These are phyloP conservation scores for Trichoderma sp. DNA, from an alignment of 2,329 filamentous ascomycete genomes.

Conservation along the genomic window DNA sequence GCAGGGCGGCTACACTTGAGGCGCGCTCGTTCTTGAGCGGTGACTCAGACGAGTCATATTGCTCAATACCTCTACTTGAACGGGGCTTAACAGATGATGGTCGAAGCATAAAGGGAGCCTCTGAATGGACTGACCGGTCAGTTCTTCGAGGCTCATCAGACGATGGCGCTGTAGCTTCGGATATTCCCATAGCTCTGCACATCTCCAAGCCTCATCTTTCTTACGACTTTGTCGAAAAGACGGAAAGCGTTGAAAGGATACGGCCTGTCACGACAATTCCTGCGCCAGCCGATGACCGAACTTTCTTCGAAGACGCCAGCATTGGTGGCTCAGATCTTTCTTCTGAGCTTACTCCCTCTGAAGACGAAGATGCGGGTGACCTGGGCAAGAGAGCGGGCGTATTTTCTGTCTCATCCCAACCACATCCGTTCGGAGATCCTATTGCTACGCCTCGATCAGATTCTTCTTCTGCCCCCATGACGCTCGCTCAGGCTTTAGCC, in stretches of 20 bases:
- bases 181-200: conserved; percentile 32
- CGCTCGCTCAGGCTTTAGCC: conserved; percentile 51
- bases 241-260: conserved; percentile 55
- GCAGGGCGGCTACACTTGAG: conserved; percentile 37
- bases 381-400: conserved; percentile 41
- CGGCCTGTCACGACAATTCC: conserved; percentile 43
- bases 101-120: conserved; percentile 45
- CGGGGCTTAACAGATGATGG: conserved; percentile 62
- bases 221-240: conserved; percentile 59
- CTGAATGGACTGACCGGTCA: conserved; percentile 60
- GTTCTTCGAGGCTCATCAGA: conserved; percentile 56
- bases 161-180: conserved; percentile 30
- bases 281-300: conserved; percentile 42
- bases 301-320: conserved; percentile 57
- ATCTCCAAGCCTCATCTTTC: conserved; percentile 46
- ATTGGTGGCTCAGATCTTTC: conserved; percentile 62
- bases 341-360: conserved; percentile 63
- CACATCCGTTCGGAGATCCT: conserved; percentile 39
- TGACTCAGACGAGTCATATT: conserved; percentile 74
- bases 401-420: conserved; percentile 35
- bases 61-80: conserved; percentile 76
- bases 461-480: conserved; percentile 53
- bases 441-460: conserved; percentile 36
- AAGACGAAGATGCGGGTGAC: conserved; percentile 49
- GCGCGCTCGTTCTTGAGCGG: conserved; percentile 58